Evolutionary conservation across 495 filamentous ascomycete species (phyloP).

Genomic region (Glarea lozoyensis): DNA sequence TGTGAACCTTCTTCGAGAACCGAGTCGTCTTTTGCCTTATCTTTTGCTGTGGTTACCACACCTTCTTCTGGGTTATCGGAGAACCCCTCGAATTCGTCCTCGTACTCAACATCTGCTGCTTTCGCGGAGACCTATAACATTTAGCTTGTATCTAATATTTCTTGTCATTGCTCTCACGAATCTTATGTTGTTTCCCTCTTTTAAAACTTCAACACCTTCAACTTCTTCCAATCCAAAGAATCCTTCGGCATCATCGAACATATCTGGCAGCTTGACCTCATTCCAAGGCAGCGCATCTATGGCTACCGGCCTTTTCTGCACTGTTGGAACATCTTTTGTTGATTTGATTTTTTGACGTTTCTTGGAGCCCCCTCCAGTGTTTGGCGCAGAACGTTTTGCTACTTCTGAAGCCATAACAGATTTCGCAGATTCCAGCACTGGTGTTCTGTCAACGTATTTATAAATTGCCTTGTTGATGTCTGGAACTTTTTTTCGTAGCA

Average conservation of each 20-base stretch:
- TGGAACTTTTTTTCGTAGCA: conserved; percentile 2
- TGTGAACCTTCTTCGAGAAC: conserved; percentile 34
- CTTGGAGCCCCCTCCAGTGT: conserved; percentile 8
- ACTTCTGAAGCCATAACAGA: conserved; percentile 16
- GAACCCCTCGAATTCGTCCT: conserved; percentile 51
- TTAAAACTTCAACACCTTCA: conserved; percentile 76
- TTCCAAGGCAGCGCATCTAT: conserved; percentile 76
- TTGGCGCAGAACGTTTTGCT: conserved; percentile 15
- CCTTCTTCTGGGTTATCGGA: conserved; percentile 25
- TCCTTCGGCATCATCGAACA: conserved; percentile 84
- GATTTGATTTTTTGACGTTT: conserved; percentile 20
- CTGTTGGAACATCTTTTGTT: not conserved
- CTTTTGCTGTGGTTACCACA: conserved; percentile 30
- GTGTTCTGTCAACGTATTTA: not conserved
- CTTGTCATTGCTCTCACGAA: conserved; percentile 33
- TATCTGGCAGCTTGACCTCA: conserved; percentile 72
- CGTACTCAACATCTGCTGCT: conserved; percentile 15
- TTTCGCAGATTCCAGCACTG: not conserved
- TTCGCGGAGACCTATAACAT: conserved; percentile 12
- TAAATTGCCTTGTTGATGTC: not conserved
- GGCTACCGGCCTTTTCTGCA: conserved; percentile 25
- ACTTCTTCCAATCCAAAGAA: conserved; percentile 93
- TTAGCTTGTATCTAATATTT: not conserved
- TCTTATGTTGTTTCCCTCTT: conserved; percentile 40
- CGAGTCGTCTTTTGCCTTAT: conserved; percentile 33